These are phyloP conservation scores for Didymella lethalis DNA, from an alignment of 2,329 filamentous ascomycete genomes.

Conservation along the genomic window DNA sequence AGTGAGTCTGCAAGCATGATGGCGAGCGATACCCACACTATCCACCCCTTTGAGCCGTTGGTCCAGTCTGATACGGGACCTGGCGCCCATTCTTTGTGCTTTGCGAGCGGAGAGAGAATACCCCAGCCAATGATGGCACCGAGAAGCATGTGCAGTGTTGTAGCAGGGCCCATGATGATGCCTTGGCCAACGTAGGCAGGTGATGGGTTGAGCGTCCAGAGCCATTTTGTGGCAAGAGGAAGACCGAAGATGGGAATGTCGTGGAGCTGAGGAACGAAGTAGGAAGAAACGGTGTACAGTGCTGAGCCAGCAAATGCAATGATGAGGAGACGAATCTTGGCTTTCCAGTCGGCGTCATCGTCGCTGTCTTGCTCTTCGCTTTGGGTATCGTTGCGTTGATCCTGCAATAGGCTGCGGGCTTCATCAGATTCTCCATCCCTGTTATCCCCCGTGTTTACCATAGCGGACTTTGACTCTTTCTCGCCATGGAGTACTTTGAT, in stretches of 20 bases:
- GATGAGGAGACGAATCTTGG: conserved; percentile 66
- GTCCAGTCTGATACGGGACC: conserved; percentile 90
- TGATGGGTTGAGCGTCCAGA: conserved; percentile 96
- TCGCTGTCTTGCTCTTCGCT: conserved; percentile 37
- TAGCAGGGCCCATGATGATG: conserved; percentile 97
- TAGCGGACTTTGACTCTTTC: conserved; percentile 31
- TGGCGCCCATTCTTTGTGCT: conserved; percentile 85
- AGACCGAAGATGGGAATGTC: conserved; percentile 87
- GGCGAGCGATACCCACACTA: conserved; percentile 93
- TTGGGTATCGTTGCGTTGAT: conserved; percentile 30
- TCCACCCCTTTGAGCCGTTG: conserved; percentile 94
- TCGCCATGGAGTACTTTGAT: conserved; percentile 86
- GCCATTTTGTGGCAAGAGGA: conserved; percentile 77
- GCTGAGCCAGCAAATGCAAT: conserved; percentile 68
- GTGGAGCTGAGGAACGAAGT: conserved; percentile 86
- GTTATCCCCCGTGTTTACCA: conserved; percentile 9
- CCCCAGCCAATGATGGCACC: conserved; percentile 92
- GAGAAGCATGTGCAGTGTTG: conserved; percentile 93
- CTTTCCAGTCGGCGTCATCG: conserved; percentile 63
- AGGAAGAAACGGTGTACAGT: conserved; percentile 76
- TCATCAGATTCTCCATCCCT: conserved; percentile 40
- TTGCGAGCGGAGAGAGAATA: conserved; percentile 86
- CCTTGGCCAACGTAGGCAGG: conserved; percentile 98
- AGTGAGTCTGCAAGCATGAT: conserved; percentile 97
- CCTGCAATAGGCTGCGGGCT: conserved; percentile 46